These are phyloP conservation scores for Pseudogymnoascus sp. DNA, from an alignment of 2,329 filamentous ascomycete species.

Conservation along the genomic window DNA sequence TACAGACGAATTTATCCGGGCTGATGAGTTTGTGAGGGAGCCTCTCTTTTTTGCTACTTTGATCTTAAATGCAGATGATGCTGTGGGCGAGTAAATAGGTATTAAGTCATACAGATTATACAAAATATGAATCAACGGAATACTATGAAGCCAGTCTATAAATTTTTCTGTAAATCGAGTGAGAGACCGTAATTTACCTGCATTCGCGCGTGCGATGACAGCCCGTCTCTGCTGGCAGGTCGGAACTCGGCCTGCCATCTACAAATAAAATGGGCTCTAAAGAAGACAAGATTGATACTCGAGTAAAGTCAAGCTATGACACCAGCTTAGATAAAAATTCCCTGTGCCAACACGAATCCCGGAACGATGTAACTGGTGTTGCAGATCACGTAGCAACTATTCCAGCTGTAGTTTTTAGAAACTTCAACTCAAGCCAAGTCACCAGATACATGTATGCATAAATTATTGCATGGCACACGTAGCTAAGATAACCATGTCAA, in stretches of 20 bases:
- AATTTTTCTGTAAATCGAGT: background rate
- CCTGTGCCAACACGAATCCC: background rate
- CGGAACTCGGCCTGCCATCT: background rate
- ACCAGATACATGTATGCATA: background rate
- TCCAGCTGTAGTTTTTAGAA: background rate
- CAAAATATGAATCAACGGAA: background rate
- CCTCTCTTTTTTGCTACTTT: conserved; percentile 25
- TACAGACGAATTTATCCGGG: conserved; percentile 20
- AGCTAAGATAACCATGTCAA: background rate
- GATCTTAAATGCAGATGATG: conserved; percentile 25
- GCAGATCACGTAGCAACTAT: background rate
- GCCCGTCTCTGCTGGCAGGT: background rate
- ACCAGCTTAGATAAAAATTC: background rate
- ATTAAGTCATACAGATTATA: background rate
- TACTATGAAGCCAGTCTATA: background rate
- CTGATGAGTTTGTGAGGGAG: conserved; percentile 25
- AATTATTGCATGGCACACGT: background rate
- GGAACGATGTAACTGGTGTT: background rate
- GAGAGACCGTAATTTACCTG: background rate
- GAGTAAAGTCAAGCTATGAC: background rate
- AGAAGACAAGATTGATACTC: background rate
- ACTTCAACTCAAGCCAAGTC: too few relatives aligned
- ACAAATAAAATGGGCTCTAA: background rate
- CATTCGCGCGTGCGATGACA: background rate
- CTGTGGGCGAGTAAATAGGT: background rate